Conservation (phyloP, 345 rosid species). For the Brassica nigra region DNA sequence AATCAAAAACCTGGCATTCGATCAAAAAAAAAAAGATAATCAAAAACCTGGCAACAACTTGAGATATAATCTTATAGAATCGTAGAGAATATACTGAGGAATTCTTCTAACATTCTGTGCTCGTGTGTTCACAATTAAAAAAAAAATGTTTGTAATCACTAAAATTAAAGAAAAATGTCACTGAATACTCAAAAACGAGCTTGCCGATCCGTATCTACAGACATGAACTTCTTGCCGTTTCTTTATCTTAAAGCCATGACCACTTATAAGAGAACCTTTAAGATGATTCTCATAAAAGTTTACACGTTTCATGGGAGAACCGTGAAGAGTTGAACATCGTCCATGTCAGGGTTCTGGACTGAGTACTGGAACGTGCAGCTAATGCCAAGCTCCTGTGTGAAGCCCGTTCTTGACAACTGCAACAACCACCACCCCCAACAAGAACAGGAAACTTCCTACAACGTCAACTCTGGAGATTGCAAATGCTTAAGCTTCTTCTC, state of each 20-base stretch:
- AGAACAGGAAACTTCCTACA: no score
- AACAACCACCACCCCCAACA: no score
- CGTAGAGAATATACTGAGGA: slow-evolving; percentile 21
- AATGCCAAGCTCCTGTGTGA: slow-evolving; percentile 45
- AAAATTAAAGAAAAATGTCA: slow-evolving; percentile 5
- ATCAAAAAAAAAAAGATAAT: no score
- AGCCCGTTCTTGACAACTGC: no score
- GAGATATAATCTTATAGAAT: not conserved
- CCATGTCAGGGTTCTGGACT: slow-evolving; percentile 54
- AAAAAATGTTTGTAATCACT: not conserved
- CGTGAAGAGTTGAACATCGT: slow-evolving; percentile 68
- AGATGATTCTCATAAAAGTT: not conserved
- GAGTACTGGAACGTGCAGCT: slow-evolving; percentile 97
- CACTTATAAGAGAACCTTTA: not conserved
- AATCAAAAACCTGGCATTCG: not conserved
- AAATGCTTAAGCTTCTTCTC: no score
- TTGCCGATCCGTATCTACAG: slow-evolving; percentile 17
- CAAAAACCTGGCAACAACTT: not conserved
- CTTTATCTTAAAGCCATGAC: not conserved
- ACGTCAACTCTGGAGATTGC: no score
- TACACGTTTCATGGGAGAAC: slow-evolving; percentile 44
- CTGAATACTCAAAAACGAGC: slow-evolving; percentile 8
- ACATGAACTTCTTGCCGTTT: slow-evolving; percentile 26
- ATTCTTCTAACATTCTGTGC: slow-evolving; percentile 1
- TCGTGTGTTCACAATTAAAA: slow-evolving; percentile 5